Base-by-base conservation (phyloP, 2,329 filamentous ascomycete species). In the Diaporthe aspalathi region DNA sequence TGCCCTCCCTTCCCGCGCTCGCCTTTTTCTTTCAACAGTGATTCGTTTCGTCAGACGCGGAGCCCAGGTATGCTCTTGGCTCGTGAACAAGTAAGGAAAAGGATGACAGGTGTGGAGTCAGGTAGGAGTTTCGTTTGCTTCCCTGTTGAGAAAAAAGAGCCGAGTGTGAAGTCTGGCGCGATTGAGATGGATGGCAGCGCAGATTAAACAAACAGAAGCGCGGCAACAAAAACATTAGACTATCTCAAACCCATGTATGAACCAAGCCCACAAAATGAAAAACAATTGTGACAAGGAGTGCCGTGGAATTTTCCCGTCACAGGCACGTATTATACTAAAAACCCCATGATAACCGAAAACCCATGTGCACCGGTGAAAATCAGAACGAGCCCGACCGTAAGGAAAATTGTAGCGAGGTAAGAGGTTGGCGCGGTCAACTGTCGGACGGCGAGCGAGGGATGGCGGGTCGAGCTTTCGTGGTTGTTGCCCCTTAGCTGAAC, bases 291-390 rank as follows among this genome's bases (percentile, higher is more conserved):
- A 63, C 66, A 53, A 54, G 50, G 45, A 45, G 52, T 69, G 69
- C 66, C 52, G 72, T 71, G 69, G 50, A 67, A 50, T 68, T 52
- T 67, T 54, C 57, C 69, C 69, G n/a, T 67, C 72, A 73, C 72
- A 62, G 65, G 66, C 65, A 71, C 56, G 38, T 67, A 69, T 71
- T 73, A 73, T 68, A 73, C 72, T 73, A 68, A 52, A 68, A 27
- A 53, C 49, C 65, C 67, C 63, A 40, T 52, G 38, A 68, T 52
- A 66, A 62, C 50, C n/a, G n/a, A n/a, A n/a, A n/a, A n/a, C n/a
- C 72, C 72, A 32, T 62, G 29, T 69, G 69, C 72, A 71, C 72
- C 72, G 57, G 54, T 24, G 47, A 71, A 67, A 45, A 45, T 43
- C 66, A 69, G 67, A 60, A 60, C 35, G 49, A 73, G 56, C 57